These are phyloP conservation scores for Hyphopichia buzzinii DNA, from an alignment of 1,139 yeast species.

Conservation along the genomic window DNA sequence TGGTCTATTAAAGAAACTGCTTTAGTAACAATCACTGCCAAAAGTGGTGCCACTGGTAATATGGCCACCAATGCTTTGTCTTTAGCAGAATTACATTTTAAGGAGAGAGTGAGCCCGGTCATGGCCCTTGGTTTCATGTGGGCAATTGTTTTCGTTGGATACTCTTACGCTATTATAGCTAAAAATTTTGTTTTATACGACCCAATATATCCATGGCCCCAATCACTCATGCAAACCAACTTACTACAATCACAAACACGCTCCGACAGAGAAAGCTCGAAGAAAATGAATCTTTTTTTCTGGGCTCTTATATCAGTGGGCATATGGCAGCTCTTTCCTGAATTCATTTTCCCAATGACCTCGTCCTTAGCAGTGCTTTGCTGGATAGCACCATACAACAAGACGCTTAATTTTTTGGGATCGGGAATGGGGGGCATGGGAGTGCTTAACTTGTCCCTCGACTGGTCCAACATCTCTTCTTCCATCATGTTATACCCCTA, in stretches of 20 bases:
- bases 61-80: conserved; percentile 42
- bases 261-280: conserved; percentile 16
- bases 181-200: conserved; percentile 40
- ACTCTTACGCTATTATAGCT: conserved; percentile 47
- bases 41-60: conserved; percentile 47
- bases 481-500: conserved; percentile 43
- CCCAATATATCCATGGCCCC: conserved; percentile 45
- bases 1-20: conserved; percentile 49
- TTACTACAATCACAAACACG: conserved; percentile 34
- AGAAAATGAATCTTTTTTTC: conserved; percentile 34
- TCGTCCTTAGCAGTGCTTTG: conserved; percentile 43
- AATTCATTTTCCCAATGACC: conserved; percentile 39
- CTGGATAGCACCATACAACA: conserved; percentile 41
- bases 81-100: conserved; percentile 39
- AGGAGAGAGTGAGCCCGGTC: conserved; percentile 25
- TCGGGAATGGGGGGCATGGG: conserved; percentile 50
- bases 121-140: conserved; percentile 42
- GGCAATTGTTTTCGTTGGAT: conserved; percentile 47
- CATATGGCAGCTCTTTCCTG: conserved; percentile 45
- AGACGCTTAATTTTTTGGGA: conserved; percentile 38
- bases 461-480: conserved; percentile 48
- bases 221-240: conserved; percentile 47
- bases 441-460: conserved; percentile 38
- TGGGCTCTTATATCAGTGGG: conserved; percentile 27
- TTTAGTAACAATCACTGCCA: conserved; percentile 43